phyloP scores from a whole-genome alignment of 352 stramenopile genomes.

The Pythium monospermum region DNA sequence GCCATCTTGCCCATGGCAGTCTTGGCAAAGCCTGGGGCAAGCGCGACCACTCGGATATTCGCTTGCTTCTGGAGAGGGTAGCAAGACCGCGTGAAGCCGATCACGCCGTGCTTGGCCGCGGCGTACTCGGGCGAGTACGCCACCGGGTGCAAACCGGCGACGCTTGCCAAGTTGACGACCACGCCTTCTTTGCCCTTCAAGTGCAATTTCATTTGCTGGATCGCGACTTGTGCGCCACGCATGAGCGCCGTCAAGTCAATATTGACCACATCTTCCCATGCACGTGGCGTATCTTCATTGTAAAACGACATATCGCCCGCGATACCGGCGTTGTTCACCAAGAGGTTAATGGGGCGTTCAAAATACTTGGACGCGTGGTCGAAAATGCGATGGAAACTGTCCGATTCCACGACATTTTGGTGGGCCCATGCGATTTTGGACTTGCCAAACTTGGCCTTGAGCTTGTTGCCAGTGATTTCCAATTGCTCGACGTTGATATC shows the following conservation, averaged over 20 bases:
- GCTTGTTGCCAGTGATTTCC: slow-evolving; percentile 46
- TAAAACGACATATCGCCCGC: slow-evolving; percentile 49
- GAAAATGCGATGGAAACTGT: slow-evolving; percentile 57
- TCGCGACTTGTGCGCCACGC: slow-evolving; percentile 60
- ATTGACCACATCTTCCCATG: slow-evolving; percentile 62
- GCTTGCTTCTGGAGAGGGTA: slow-evolving; percentile 50
- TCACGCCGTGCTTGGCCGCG: slow-evolving; percentile 67
- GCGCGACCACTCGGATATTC: slow-evolving; percentile 66
- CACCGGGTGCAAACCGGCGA: slow-evolving; percentile 48
- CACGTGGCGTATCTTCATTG: slow-evolving; percentile 24
- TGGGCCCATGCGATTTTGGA: slow-evolving; percentile 54
- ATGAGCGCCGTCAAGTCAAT: slow-evolving; percentile 72
- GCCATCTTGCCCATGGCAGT: slow-evolving; percentile 57
- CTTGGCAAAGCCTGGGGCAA: slow-evolving; percentile 66
- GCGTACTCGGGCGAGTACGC: slow-evolving; percentile 63
- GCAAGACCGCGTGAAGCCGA: slow-evolving; percentile 67
- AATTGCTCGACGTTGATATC: slow-evolving; percentile 65
- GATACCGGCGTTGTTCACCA: slow-evolving; percentile 82
- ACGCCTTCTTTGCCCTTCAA: slow-evolving; percentile 58
- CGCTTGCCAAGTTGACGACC: slow-evolving; percentile 65
- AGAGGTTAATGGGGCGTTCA: slow-evolving; percentile 50
- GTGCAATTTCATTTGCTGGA: slow-evolving; percentile 53
- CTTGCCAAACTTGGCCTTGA: slow-evolving; percentile 45
- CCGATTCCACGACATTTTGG: slow-evolving; percentile 67
- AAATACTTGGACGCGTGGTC: slow-evolving; percentile 60